Evolutionary conservation across 306 rosid genomes (phyloP).

Genomic region (Coriaria nepalensis): DNA sequence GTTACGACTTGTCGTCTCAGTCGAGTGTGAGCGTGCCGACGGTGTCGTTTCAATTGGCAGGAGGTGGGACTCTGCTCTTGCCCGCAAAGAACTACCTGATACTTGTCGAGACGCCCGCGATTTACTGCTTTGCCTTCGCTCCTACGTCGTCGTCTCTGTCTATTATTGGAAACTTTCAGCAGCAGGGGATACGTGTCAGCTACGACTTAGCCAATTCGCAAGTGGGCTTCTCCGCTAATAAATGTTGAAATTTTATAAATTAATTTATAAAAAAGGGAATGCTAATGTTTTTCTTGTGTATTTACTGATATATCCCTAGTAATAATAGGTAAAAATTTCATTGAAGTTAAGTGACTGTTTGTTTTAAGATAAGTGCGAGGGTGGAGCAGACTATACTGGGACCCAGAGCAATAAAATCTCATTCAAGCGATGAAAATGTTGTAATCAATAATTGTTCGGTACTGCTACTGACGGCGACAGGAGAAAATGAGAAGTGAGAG

Average conservation of each 20-base stretch:
- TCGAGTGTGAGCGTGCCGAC: constrained; percentile 53
- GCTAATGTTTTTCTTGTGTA: too few relatives aligned
- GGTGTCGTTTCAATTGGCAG: constrained; percentile 49
- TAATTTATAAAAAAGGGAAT: too few relatives aligned
- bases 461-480: too few relatives aligned
- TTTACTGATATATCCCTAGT: too few relatives aligned
- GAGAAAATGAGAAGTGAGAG: too few relatives aligned
- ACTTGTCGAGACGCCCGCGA: constrained; percentile 55
- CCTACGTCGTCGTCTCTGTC: constrained; percentile 55
- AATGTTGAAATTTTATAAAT: constrained; percentile 32
- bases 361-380: too few relatives aligned
- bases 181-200: constrained; percentile 95
- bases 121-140: constrained; percentile 79
- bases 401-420: too few relatives aligned
- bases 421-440: too few relatives aligned
- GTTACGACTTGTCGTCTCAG: constrained; percentile 52
- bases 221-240: constrained; percentile 58
- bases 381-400: too few relatives aligned
- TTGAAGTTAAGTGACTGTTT: too few relatives aligned
- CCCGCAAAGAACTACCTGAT: constrained; percentile 79
- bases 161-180: constrained; percentile 83
- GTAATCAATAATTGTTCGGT: too few relatives aligned
- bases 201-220: constrained; percentile 39
- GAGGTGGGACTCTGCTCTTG: constrained; percentile 25
- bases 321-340: background rate